Evolutionary conservation across 768 basidiomycete genomes (phyloP).

Genomic region (Pleurotus eryngii): DNA sequence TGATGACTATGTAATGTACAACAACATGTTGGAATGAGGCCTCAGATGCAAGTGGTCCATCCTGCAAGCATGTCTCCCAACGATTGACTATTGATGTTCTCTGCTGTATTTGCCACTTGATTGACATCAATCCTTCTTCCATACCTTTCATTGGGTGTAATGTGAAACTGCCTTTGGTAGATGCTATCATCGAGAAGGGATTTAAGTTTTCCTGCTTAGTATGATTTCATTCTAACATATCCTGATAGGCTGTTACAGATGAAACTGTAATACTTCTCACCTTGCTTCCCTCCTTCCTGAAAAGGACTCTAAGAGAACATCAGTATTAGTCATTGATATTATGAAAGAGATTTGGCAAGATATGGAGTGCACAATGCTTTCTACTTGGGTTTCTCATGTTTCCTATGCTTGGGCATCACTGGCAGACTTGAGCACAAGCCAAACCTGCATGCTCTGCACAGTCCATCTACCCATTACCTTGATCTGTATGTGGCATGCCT

Average conservation of each 20-base stretch:
- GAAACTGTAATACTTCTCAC: background rate
- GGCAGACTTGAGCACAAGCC: constrained; percentile 22
- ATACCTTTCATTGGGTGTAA: background rate
- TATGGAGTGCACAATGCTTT: constrained; percentile 24
- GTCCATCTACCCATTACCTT: constrained; percentile 26
- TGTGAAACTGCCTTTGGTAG: background rate
- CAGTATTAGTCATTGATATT: constrained; percentile 25
- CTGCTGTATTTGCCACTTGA: background rate
- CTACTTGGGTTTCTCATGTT: constrained; percentile 25
- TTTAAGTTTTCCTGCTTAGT: background rate
- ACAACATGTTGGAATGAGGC: too few relatives aligned
- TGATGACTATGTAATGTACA: too few relatives aligned
- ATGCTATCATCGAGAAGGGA: background rate
- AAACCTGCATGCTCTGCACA: constrained; percentile 24
- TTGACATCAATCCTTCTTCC: background rate
- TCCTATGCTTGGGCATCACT: constrained; percentile 29
- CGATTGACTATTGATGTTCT: background rate
- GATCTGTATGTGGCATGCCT: constrained; percentile 20
- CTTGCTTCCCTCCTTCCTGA: constrained; percentile 4
- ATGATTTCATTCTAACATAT: background rate
- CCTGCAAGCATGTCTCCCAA: background rate
- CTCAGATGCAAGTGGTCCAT: background rate
- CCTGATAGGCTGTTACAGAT: background rate
- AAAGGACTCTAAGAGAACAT: background rate
- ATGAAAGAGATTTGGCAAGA: constrained; percentile 26